These are phyloP conservation scores for Hyaloperonospora arabidopsidis DNA, from an alignment of 352 stramenopile genomes.

Conservation along the genomic window DNA sequence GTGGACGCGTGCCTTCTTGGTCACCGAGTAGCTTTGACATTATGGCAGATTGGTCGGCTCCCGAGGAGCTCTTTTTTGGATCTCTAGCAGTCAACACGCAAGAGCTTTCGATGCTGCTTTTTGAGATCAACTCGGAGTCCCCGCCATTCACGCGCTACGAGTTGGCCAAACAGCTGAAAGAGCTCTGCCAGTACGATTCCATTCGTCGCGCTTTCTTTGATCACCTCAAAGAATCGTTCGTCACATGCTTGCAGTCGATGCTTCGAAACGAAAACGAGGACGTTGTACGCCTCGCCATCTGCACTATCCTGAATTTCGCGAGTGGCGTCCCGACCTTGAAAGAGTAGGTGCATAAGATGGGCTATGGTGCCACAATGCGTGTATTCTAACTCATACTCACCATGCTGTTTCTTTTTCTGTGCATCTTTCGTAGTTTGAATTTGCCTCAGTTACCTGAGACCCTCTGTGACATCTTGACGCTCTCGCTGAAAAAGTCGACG, in stretches of 20 bases:
- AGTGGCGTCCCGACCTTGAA: slow-evolving; percentile 40
- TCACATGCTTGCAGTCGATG: slow-evolving; percentile 47
- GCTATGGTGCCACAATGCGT: not conserved
- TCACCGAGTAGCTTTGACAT: slow-evolving; percentile 52
- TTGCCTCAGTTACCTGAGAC: slow-evolving; percentile 52
- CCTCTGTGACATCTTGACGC: slow-evolving; percentile 44
- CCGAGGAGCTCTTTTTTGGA: slow-evolving; percentile 40
- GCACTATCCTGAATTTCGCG: slow-evolving; percentile 60
- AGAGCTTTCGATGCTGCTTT: slow-evolving; percentile 48
- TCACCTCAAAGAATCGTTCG: slow-evolving; percentile 43
- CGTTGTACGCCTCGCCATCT: slow-evolving; percentile 69
- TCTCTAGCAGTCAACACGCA: slow-evolving; percentile 37
- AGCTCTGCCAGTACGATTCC: slow-evolving; percentile 48
- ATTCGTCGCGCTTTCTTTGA: slow-evolving; percentile 44
- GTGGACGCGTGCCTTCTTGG: slow-evolving; percentile 9
- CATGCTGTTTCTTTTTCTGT: slow-evolving; percentile 2
- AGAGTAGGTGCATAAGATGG: slow-evolving; percentile 25
- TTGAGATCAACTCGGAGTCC: slow-evolving; percentile 47
- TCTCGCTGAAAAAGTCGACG: slow-evolving; percentile 59
- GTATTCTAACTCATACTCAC: slow-evolving; percentile 1
- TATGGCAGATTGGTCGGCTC: slow-evolving; percentile 46
- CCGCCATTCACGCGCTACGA: slow-evolving; percentile 56
- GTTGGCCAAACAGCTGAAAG: slow-evolving; percentile 64
- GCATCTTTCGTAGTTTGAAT: slow-evolving; percentile 31
- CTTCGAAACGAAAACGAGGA: slow-evolving; percentile 65